Evolutionary conservation across 352 stramenopile species (phyloP).

Genomic region (Globisporangium paddicum): DNA sequence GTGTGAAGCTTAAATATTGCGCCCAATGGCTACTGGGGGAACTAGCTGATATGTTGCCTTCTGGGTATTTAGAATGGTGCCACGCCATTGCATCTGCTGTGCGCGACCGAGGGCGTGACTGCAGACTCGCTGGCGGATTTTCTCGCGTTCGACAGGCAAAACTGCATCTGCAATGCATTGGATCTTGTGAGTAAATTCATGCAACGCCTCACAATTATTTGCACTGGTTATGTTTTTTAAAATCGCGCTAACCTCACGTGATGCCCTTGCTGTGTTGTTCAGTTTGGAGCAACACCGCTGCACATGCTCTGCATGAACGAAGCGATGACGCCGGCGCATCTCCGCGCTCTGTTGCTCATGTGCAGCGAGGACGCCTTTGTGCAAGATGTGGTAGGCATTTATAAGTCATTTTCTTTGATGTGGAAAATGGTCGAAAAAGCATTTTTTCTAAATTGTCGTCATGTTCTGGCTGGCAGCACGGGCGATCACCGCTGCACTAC

Average conservation of each 20-base stretch:
- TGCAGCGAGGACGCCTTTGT: constrained; percentile 35
- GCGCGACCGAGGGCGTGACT: constrained; percentile 39
- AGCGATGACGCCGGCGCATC: constrained; percentile 22
- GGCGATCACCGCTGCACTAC: constrained; percentile 61
- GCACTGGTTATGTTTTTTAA: too few relatives aligned
- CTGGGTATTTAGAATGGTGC: constrained; percentile 24
- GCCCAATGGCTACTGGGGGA: background rate
- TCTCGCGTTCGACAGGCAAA: constrained; percentile 34
- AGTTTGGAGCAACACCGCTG: constrained; percentile 57
- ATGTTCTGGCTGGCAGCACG: constrained; percentile 26
- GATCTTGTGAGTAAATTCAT: constrained; percentile 3
- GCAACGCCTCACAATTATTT: too few relatives aligned
- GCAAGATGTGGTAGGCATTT: constrained; percentile 27
- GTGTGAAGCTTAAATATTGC: background rate
- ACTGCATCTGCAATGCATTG: constrained; percentile 9
- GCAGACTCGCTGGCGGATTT: constrained; percentile 33
- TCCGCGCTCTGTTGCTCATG: constrained; percentile 39
- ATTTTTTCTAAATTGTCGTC: background rate
- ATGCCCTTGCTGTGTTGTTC: background rate
- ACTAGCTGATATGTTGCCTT: background rate
- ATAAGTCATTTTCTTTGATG: background rate
- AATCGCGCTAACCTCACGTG: too few relatives aligned
- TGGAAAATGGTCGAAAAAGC: background rate
- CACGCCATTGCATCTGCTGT: constrained; percentile 47
- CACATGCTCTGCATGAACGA: constrained; percentile 72